Conservation (phyloP, 2,329 filamentous ascomycete species). For the Dryadomyces sulphureus region DNA sequence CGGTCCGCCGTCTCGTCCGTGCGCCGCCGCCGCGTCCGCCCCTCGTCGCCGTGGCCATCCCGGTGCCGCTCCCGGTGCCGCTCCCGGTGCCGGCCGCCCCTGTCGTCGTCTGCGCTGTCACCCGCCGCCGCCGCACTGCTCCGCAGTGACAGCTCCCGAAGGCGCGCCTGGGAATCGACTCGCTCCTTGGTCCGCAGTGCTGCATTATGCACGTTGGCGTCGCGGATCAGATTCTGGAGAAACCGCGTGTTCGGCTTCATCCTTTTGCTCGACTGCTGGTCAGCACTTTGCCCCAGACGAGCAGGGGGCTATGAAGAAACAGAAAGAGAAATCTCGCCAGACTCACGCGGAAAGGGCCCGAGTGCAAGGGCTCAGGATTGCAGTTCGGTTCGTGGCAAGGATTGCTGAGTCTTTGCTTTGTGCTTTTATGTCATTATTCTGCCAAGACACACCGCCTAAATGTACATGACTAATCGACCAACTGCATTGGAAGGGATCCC, state of each 20-base stretch:
- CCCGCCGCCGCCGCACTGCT: not conserved
- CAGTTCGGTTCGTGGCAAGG: too few relatives aligned
- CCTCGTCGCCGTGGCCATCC: not conserved
- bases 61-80: not conserved
- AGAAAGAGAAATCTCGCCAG: slow-evolving; percentile 7
- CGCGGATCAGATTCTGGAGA: slow-evolving; percentile 71
- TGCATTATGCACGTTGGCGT: slow-evolving; percentile 80
- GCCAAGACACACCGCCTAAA: too few relatives aligned
- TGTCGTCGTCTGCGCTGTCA: not conserved
- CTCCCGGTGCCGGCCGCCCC: not conserved
- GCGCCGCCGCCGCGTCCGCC: too few relatives aligned
- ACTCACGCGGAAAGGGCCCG: too few relatives aligned
- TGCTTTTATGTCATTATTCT: too few relatives aligned
- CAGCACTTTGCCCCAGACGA: too few relatives aligned
- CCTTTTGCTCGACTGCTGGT: slow-evolving; percentile 38
- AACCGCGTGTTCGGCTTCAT: slow-evolving; percentile 90
- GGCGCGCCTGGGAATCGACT: slow-evolving; percentile 58
- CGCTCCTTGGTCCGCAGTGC: slow-evolving; percentile 73
- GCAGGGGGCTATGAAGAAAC: not conserved
- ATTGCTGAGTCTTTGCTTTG: too few relatives aligned
- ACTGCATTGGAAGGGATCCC: too few relatives aligned
- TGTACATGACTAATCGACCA: too few relatives aligned
- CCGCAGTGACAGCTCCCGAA: slow-evolving; percentile 37
- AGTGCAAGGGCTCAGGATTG: too few relatives aligned
- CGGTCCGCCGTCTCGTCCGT: not conserved